Evolutionary conservation across 2,329 filamentous ascomycete genomes (phyloP), one percentile per base, ranked within the genome.

Genomic region (Ophiocordyceps robertsii): DNA sequence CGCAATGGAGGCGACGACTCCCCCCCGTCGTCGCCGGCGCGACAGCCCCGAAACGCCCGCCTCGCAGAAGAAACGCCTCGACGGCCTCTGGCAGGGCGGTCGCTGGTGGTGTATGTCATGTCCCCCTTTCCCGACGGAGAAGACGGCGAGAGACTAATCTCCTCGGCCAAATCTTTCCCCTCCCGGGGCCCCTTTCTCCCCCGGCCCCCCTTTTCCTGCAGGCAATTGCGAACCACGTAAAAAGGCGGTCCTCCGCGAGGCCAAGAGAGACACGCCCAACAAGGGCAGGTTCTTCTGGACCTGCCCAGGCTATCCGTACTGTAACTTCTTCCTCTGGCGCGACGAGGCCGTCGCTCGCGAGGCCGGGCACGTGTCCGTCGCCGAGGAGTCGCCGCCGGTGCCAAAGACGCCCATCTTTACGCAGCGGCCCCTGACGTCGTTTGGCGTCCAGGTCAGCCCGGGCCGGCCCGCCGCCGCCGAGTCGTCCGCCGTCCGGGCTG

Each of bases 251-350:
- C 53, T 57, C 31, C 53, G 56, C n/a, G 55, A 58, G 40, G 62
- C 64, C 29, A 61, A 56, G 40, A 69, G 65, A 44, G 49, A 60
- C 4, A 53, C 54, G 1, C 48, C 46, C 21, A 70, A 69, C 50
- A 56, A 61, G 37, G 67, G 66, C 21, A 61, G 55, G 40, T 57
- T 54, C 40, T 72, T 68, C 51, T 69, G 61, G 54, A 59, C 55
- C 10, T 72, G 69, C 49, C 49, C 51, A 7, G 44, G 50, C n/a
- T 27, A 27, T 27, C 53, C 55, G 7, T 55, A 57, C 38, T 72
- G 69, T 52, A 42, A 51, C 7, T 68, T 72, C 50, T 72, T 69
- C 44, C 49, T 70, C 19, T 72, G 63, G 61, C 56, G 59, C n/a
- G 61, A 69, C 8, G 55, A 57, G 1, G 65, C 66, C 10, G 46